phyloP scores from a whole-genome alignment of 2,329 filamentous ascomycete species.

The Pestalotiopsis sp. region DNA sequence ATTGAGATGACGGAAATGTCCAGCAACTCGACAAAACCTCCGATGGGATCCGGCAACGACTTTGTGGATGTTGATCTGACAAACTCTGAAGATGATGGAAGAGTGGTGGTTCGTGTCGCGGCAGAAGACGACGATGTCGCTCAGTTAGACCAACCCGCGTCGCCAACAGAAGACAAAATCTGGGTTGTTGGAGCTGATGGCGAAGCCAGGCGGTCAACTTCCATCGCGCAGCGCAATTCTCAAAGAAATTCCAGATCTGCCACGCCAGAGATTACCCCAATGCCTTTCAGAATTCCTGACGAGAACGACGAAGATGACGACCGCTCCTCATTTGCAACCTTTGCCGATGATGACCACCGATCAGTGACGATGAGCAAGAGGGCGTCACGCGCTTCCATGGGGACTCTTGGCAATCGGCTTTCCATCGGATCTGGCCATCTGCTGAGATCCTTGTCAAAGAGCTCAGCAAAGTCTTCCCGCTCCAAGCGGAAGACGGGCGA shows the following conservation, averaged over 20 bases:
- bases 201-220: slow-evolving; percentile 30
- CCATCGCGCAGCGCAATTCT: slow-evolving; percentile 27
- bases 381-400: slow-evolving; percentile 38
- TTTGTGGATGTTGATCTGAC: slow-evolving; percentile 41
- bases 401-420: slow-evolving; percentile 40
- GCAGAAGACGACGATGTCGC: slow-evolving; percentile 44
- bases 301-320: slow-evolving; percentile 45
- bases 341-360: slow-evolving; percentile 60
- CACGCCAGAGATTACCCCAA: slow-evolving; percentile 60
- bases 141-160: slow-evolving; percentile 17
- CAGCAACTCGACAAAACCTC: slow-evolving; percentile 18
- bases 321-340: slow-evolving; percentile 70
- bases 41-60: slow-evolving; percentile 23
- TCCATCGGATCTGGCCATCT: slow-evolving; percentile 50
- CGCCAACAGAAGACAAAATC: slow-evolving; percentile 33
- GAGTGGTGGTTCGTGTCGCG: slow-evolving; percentile 56
- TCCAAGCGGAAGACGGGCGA: slow-evolving; percentile 24
- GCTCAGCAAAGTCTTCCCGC: slow-evolving; percentile 28
- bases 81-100: slow-evolving; percentile 43
- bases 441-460: slow-evolving; percentile 46
- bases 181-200: slow-evolving; percentile 34
- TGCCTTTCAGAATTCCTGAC: slow-evolving; percentile 65
- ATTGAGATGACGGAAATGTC: slow-evolving; percentile 59
- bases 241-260: slow-evolving; percentile 39
- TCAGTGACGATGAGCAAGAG: slow-evolving; percentile 31